Conservation (phyloP, 2,329 filamentous ascomycete species). For the Pseudogymnoascus sp. region DNA sequence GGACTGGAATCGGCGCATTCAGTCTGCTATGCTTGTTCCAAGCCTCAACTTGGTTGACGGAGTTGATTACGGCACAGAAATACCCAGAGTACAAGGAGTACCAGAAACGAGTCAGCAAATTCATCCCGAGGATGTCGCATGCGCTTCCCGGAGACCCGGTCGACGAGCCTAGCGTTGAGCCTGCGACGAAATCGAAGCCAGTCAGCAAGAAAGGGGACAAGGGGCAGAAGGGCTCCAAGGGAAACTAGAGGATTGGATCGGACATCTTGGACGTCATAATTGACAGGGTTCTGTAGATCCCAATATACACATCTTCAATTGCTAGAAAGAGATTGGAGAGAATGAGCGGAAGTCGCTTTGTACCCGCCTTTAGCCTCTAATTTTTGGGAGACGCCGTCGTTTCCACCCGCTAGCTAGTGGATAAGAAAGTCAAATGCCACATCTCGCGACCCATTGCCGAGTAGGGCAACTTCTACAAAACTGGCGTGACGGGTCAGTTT, state of each 20-base stretch:
- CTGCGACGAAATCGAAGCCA: background rate
- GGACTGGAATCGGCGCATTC: constrained; percentile 63
- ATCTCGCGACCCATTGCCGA: constrained; percentile 6
- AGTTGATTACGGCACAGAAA: constrained; percentile 69
- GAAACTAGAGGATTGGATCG: constrained; percentile 3
- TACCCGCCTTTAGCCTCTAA: constrained; percentile 7
- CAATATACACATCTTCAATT: constrained; percentile 2
- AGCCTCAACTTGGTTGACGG: constrained; percentile 80
- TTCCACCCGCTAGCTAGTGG: constrained; percentile 6
- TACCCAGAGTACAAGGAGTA: constrained; percentile 86
- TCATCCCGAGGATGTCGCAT: constrained; percentile 50
- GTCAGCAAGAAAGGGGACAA: background rate
- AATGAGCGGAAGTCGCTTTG: background rate
- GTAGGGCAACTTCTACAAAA: constrained; percentile 5
- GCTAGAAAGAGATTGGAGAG: background rate
- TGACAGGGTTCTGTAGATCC: constrained; percentile 7
- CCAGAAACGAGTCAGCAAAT: constrained; percentile 72
- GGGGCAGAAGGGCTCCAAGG: constrained; percentile 5
- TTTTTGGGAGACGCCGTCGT: background rate
- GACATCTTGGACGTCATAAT: constrained; percentile 2
- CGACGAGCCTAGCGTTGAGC: background rate
- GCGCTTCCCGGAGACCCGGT: background rate
- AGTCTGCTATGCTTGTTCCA: constrained; percentile 76
- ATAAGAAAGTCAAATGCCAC: constrained; percentile 3
- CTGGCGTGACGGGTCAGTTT: background rate